phyloP scores from a whole-genome alignment of 495 filamentous ascomycete species.

The Aspergillus conjunctus region DNA sequence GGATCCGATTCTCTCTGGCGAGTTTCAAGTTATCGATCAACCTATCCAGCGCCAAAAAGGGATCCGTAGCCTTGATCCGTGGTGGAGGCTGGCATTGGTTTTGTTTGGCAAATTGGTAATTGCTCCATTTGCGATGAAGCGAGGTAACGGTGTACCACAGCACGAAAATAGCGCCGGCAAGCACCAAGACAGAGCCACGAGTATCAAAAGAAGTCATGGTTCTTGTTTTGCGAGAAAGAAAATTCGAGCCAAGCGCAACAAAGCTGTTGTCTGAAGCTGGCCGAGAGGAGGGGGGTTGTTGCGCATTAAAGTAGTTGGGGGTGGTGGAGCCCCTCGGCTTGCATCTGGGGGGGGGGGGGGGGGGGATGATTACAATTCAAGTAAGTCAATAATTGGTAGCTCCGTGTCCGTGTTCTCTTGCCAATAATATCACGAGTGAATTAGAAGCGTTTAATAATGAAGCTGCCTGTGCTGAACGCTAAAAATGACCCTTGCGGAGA shows the following conservation, averaged over 20 bases:
- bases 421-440: no score
- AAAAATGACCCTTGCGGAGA: slow-evolving; percentile 1
- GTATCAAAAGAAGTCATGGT: slow-evolving; percentile 12
- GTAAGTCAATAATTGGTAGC: background rate
- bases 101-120: background rate
- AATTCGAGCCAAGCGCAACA: background rate
- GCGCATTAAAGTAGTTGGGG: background rate
- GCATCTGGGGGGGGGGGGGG: no score
- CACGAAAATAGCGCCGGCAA: slow-evolving; percentile 4
- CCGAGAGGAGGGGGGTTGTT: background rate
- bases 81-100: background rate
- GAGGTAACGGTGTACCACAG: background rate
- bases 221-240: background rate
- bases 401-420: background rate
- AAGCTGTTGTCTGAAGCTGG: background rate
- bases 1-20: background rate
- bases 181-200: slow-evolving; percentile 13
- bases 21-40: background rate
- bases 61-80: background rate
- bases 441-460: background rate
- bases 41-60: background rate
- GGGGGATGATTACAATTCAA: background rate
- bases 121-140: background rate
- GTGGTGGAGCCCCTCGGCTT: no score
- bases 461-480: background rate